Percentiles rank a stretch among this genome's conserved stretches.
phyloP scores from a whole-genome alignment of 2,329 filamentous ascomycete genomes.

The Aaosphaeria arxii region DNA sequence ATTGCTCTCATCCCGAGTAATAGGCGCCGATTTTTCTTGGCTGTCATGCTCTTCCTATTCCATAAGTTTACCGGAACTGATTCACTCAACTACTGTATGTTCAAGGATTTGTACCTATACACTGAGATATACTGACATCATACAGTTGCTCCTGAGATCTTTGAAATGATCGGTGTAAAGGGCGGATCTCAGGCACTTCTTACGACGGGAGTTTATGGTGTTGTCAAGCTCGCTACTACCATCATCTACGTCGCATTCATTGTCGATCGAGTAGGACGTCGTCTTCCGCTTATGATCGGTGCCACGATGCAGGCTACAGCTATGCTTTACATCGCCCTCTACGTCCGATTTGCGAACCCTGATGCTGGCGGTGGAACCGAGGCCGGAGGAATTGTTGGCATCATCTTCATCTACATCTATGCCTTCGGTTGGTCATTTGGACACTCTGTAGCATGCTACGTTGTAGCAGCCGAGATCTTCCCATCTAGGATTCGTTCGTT shows the following conservation, averaged over 20 bases:
- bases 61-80: slow-evolving; percentile 44
- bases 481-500: slow-evolving; percentile 28
- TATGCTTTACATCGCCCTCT: slow-evolving; percentile 33
- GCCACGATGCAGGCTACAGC: slow-evolving; percentile 26
- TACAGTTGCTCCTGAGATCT: slow-evolving; percentile 27
- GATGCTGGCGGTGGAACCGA: slow-evolving; percentile 30
- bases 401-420: slow-evolving; percentile 35
- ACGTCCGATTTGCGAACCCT: slow-evolving; percentile 35
- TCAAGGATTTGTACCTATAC: not conserved
- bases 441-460: slow-evolving; percentile 25
- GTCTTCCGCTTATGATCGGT: slow-evolving; percentile 28
- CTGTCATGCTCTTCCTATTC: slow-evolving; percentile 38
- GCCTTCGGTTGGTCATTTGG: slow-evolving; percentile 32
- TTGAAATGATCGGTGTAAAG: slow-evolving; percentile 35
- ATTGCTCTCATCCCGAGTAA: slow-evolving; percentile 29
- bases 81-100: slow-evolving; percentile 41
- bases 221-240: slow-evolving; percentile 33
- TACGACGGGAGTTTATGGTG: slow-evolving; percentile 38
- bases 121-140: not conserved
- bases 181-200: slow-evolving; percentile 29
- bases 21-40: slow-evolving; percentile 33
- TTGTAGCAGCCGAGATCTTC: slow-evolving; percentile 27
- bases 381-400: slow-evolving; percentile 41
- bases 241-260: slow-evolving; percentile 32
- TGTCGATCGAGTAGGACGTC: slow-evolving; percentile 32